Evolutionary conservation across 345 rosid species (phyloP).

Genomic region (Trapa incisa): DNA sequence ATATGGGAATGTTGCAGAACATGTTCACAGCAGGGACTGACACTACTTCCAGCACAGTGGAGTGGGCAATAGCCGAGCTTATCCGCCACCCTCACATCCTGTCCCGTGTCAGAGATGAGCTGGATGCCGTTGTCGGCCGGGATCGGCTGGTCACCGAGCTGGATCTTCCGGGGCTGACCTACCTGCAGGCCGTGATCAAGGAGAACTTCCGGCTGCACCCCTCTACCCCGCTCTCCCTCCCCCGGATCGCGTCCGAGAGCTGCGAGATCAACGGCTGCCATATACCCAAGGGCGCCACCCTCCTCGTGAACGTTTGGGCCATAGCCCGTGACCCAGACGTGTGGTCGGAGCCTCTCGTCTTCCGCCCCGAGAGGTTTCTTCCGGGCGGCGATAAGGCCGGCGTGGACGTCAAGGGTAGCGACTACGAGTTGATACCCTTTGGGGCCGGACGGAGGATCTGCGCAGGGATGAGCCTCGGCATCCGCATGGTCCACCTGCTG

Average conservation of each 20-base stretch:
- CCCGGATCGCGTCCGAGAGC: slow-evolving; percentile 48
- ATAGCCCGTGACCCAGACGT: slow-evolving; percentile 65
- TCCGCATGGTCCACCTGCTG: slow-evolving; percentile 53
- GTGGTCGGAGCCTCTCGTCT: slow-evolving; percentile 52
- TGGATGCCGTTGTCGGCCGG: slow-evolving; percentile 52
- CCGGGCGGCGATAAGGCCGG: slow-evolving; percentile 53
- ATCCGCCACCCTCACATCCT: slow-evolving; percentile 57
- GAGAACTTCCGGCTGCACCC: slow-evolving; percentile 82
- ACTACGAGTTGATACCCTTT: slow-evolving; percentile 69
- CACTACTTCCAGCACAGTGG: slow-evolving; percentile 81
- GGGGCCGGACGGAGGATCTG: slow-evolving; percentile 85
- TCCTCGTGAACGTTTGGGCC: slow-evolving; percentile 70
- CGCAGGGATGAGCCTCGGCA: slow-evolving; percentile 64
- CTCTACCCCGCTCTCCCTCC: slow-evolving; percentile 69
- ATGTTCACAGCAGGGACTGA: slow-evolving; percentile 94
- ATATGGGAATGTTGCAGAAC: slow-evolving; percentile 15
- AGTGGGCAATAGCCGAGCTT: slow-evolving; percentile 84
- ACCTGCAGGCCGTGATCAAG: slow-evolving; percentile 65
- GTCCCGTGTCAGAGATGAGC: slow-evolving; percentile 35
- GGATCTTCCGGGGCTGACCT: slow-evolving; percentile 42
- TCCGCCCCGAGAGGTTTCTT: slow-evolving; percentile 60
- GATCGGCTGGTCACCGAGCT: slow-evolving; percentile 35
- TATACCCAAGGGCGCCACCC: slow-evolving; percentile 56
- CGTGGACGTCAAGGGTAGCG: slow-evolving; percentile 54
- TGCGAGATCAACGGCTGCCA: slow-evolving; percentile 67